Evolutionary conservation across 352 stramenopile genomes (phyloP).

Genomic region (Globisporangium cystogenes): DNA sequence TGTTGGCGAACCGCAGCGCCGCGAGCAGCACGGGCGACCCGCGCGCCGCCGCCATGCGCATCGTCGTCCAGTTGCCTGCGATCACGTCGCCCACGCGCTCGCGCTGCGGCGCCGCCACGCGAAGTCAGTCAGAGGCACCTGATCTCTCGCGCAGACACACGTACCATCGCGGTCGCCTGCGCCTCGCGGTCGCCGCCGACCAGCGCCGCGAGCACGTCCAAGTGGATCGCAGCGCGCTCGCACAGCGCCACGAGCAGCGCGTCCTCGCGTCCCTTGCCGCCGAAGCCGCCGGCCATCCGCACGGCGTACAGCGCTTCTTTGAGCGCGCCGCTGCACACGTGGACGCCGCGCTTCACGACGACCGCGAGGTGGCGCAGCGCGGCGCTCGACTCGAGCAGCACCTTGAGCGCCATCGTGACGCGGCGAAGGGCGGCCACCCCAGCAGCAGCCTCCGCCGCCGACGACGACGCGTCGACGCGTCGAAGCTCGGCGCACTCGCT

Average conservation of each 20-base stretch:
- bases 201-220: conserved; percentile 42
- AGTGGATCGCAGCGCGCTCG: conserved; percentile 33
- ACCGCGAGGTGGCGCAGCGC: conserved; percentile 23
- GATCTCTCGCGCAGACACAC: conserved; percentile 2
- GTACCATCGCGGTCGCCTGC: conserved; percentile 33
- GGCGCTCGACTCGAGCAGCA: conserved; percentile 28
- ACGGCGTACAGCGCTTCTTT: conserved; percentile 42
- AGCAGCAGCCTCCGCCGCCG: background rate
- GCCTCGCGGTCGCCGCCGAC: conserved; percentile 25
- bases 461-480: background rate
- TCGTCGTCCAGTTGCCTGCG: conserved; percentile 47
- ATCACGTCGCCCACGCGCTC: conserved; percentile 32
- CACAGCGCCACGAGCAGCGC: conserved; percentile 36
- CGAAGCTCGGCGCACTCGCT: conserved; percentile 19
- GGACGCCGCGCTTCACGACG: conserved; percentile 28
- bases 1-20: conserved; percentile 39
- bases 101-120: conserved; percentile 12
- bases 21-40: conserved; percentile 35
- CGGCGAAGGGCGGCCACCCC: conserved; percentile 4
- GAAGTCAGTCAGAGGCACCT: background rate
- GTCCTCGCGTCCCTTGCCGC: conserved; percentile 25
- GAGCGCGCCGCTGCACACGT: conserved; percentile 26
- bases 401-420: conserved; percentile 28
- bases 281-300: conserved; percentile 45
- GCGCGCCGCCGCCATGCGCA: conserved; percentile 37